A percentile compares a stretch with the other conserved stretches of the same genome.
Evolutionary conservation across 257 asterid genomes (phyloP).

Genomic region (Fraxinus anomala): DNA sequence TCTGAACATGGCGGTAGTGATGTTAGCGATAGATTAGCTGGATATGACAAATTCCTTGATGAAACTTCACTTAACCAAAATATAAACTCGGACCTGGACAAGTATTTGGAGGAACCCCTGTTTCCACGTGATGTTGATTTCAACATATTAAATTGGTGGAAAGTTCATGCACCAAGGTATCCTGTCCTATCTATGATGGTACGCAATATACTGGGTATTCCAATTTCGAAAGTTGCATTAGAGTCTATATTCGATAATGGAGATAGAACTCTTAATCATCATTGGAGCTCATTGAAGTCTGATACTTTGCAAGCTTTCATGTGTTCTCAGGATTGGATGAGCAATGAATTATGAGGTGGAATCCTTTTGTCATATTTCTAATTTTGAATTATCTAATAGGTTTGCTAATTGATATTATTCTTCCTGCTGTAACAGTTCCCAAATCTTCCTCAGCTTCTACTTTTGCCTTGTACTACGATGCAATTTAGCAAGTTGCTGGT

Average conservation of each 20-base stretch:
- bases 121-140: conserved; percentile 79
- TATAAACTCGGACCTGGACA: conserved; percentile 79
- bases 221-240: conserved; percentile 62
- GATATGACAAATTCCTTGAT: conserved; percentile 68
- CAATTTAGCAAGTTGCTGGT: conserved; percentile 33
- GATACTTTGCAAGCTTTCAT: conserved; percentile 81
- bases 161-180: conserved; percentile 84
- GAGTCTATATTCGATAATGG: conserved; percentile 63
- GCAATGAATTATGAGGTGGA: conserved; percentile 60
- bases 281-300: conserved; percentile 62
- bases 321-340: conserved; percentile 90
- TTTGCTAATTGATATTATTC: conserved; percentile 26
- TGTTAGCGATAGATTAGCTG: conserved; percentile 65
- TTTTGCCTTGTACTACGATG: conserved; percentile 42
- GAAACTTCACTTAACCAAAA: conserved; percentile 64
- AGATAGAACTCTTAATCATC: conserved; percentile 48
- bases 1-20: conserved; percentile 48
- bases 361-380: conserved; percentile 15
- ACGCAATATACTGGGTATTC: conserved; percentile 82
- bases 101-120: conserved; percentile 82
- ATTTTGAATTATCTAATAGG: conserved; percentile 11
- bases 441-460: conserved; percentile 29
- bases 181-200: conserved; percentile 92
- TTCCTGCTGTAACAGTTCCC: conserved; percentile 39
- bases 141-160: conserved; percentile 89